Base-by-base conservation (phyloP, 768 basidiomycete genomes). In the Hemileccinum impolitum region DNA sequence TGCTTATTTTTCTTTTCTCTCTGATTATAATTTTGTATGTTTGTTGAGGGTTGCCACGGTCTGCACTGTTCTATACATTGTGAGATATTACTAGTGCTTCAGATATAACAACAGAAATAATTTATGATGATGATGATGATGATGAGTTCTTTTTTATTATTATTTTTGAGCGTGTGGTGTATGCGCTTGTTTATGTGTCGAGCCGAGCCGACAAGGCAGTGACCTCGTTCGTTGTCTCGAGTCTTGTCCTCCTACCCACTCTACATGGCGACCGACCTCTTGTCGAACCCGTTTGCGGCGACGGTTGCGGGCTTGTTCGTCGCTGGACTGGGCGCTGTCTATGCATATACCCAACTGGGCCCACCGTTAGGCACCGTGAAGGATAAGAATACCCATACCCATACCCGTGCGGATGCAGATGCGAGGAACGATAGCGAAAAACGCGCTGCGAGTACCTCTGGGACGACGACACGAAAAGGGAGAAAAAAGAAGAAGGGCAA, bases 241-340 rank as follows among this genome's bases (percentile, higher is more conserved):
- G 28, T 30, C 28, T 30, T 12, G 28, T 30, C 28, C 28, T 30
- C 28, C 28, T 30, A 23, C 28, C 9, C 79, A 78, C 78, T 78
- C 39, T 70, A 35, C 18, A 57, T 74, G 45, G 72, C 75, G 49
- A 80, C 78, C 52, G 62, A 66, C 34, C 43, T 79, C 62, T 73
- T 17, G 47, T 72, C 18, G 72, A 78, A 36, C 64, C 70, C 25
- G 25, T 75, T 37, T 61, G 64, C 23, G 63, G 66, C 26, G 67
- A 74, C 39, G 63, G 77, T 36, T 69, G 68, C 38, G 72, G 73
- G 44, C 26, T 21, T 61, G 36, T 13, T 61, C 44, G 49, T 57
- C 9, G 61, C 60, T 0, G 51, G 59, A 9, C 36, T 60, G 1
- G 56, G 59, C 28, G 58, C 48, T 3, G 46, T 40, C 19, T 62